Evolutionary conservation across 495 filamentous ascomycete genomes (phyloP), one percentile per base, ranked within the genome.

Genomic region (Oleoguttula mirabilis): DNA sequence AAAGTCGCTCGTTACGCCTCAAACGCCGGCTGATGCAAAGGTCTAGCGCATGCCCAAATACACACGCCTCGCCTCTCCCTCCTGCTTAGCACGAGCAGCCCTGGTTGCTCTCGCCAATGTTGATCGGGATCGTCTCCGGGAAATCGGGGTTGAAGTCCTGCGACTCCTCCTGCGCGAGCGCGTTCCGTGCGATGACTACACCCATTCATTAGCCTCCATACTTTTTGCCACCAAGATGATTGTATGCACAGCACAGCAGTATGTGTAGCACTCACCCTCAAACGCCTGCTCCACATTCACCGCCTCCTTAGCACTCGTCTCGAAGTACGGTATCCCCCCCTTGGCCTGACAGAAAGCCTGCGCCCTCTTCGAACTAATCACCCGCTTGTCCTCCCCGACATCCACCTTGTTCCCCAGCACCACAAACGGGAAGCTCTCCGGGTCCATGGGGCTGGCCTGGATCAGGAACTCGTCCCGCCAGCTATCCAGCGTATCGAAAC

Each of bases 381-480:
- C 84, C 54, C 90, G 71, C 72, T 94, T 96, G 71, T 79, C 92
- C 65, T 99, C 90, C 59, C 95, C 88, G 25, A 94, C 82, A 70
- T 99, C 90, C 56, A 96, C 92, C 72, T 99, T 99, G 69, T 99
- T 99, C 24, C 92, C 90, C 38, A 99, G 75, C 17, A 96, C 88
- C 36, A 90, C 90, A 60, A 99, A 99, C 33, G 90, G 90, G 59
- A 99, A 99, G 62, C 77, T 93, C 65, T 96, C 90, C 3, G 90
- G 90, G 57, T 96, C 92, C 59, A 88, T 76, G 10, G 92, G 90
- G 49, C 84, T 93, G 3, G 90, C 90, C 62, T 99, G 90, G 51
- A 99, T 94, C 52, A 99, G 63, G 62, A 99, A 99, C 60, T 99
- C 90, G 61, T 99, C 90, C 55, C 90, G 73, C 90, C 90, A 99